Evolutionary conservation across 306 rosid genomes (phyloP).

Genomic region (Rosa chinensis): DNA sequence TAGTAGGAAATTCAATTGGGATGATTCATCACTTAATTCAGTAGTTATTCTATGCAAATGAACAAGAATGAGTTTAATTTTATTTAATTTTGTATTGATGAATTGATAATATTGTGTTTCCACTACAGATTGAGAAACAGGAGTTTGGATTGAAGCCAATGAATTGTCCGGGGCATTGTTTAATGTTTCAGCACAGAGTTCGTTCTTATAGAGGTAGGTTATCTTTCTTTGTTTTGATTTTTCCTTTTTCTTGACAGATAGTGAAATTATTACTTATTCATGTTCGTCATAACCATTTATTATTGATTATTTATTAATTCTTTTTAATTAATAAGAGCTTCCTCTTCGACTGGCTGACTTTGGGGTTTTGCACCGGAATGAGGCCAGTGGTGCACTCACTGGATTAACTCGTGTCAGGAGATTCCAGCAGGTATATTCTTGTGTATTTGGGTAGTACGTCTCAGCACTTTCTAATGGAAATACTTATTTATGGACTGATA

Average conservation of each 20-base stretch:
- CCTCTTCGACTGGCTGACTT: conserved; percentile 97
- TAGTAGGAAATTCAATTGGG: not conserved
- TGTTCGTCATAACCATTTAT: not conserved
- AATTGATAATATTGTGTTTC: not conserved
- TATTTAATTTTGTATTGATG: not conserved
- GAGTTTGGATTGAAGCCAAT: conserved; percentile 97
- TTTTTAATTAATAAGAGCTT: conserved; percentile 60
- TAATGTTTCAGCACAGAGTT: conserved; percentile 92
- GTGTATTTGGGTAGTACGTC: not conserved
- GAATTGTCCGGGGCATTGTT: conserved; percentile 99
- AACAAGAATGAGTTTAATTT: not conserved
- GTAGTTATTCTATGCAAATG: not conserved
- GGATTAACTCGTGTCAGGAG: conserved; percentile 96
- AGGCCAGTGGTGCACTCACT: conserved; percentile 98
- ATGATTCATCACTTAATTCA: not conserved
- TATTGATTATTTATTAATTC: not conserved
- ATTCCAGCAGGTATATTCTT: conserved; percentile 81
- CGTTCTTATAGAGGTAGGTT: conserved; percentile 57
- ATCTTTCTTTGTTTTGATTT: not conserved
- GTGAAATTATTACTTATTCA: not conserved
- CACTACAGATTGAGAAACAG: conserved; percentile 81
- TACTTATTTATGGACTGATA: not conserved
- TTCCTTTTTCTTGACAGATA: not conserved
- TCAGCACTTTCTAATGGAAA: not conserved
- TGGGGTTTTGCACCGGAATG: conserved; percentile 97